Evolutionary conservation across 176 grass and related monocot species (phyloP).

Genomic region (Saccharum officinarum): DNA sequence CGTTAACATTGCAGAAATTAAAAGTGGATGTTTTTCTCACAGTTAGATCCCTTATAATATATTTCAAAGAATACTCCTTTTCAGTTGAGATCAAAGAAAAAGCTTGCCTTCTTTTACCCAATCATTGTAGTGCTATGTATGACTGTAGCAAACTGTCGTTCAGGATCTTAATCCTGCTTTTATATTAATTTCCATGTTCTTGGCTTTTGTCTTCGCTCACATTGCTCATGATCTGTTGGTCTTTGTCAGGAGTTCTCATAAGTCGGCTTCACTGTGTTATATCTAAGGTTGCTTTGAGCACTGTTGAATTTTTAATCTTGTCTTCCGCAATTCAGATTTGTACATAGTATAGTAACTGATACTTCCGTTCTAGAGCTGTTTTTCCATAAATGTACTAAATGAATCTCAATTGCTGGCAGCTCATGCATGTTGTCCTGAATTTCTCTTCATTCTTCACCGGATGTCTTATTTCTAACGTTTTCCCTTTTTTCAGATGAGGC

Average conservation of each 20-base stretch:
- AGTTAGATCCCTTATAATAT: background rate
- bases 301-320: no score
- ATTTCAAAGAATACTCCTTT: background rate
- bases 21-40: background rate
- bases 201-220: background rate
- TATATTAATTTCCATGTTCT: background rate
- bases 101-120: background rate
- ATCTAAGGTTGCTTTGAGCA: background rate
- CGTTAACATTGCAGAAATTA: background rate
- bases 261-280: background rate
- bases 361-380: background rate
- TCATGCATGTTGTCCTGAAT: background rate
- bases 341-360: background rate
- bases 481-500: background rate
- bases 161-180: background rate
- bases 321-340: background rate
- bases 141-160: background rate
- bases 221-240: background rate
- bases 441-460: background rate
- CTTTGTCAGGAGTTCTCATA: background rate
- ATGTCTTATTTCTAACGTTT: background rate
- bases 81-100: background rate
- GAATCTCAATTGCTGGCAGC: background rate
- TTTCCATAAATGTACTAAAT: background rate
- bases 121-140: background rate